Conservation (phyloP, 768 basidiomycete genomes). For the Amanita polypyramis region DNA sequence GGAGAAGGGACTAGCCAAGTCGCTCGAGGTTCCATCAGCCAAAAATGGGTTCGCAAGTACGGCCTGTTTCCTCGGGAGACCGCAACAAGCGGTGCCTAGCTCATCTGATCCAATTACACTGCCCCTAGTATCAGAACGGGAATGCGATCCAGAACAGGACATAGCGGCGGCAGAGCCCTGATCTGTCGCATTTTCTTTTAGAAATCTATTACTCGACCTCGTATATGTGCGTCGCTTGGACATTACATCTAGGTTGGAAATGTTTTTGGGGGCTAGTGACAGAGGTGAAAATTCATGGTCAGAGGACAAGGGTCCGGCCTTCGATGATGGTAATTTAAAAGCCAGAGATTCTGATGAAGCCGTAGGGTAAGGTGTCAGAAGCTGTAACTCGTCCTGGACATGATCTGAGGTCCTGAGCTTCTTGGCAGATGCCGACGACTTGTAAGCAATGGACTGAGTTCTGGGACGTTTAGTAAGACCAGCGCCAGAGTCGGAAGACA, state of each 20-base stretch:
- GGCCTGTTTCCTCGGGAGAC: background rate
- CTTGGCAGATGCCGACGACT: background rate
- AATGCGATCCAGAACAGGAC: background rate
- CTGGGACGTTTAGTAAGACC: background rate
- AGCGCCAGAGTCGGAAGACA: background rate
- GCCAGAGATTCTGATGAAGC: conserved; percentile 6
- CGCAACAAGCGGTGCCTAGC: background rate
- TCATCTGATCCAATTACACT: background rate
- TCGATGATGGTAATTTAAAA: conserved; percentile 4
- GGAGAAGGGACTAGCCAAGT: conserved; percentile 5
- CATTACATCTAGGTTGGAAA: background rate
- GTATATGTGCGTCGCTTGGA: conserved; percentile 2
- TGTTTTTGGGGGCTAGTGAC: background rate
- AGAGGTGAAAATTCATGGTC: background rate
- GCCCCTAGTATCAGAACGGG: background rate
- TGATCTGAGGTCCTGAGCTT: background rate
- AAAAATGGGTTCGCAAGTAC: background rate
- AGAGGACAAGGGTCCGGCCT: background rate
- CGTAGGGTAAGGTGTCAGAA: conserved; percentile 5
- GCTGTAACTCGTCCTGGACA: background rate
- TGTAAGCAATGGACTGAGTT: background rate
- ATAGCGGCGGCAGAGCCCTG: background rate
- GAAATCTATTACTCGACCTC: background rate
- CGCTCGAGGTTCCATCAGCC: background rate
- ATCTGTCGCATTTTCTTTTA: conserved; percentile 5